Percentiles rank a stretch among this genome's conserved stretches.
Conservation (phyloP, 768 basidiomycete genomes). For the Hortiboletus campestris region DNA sequence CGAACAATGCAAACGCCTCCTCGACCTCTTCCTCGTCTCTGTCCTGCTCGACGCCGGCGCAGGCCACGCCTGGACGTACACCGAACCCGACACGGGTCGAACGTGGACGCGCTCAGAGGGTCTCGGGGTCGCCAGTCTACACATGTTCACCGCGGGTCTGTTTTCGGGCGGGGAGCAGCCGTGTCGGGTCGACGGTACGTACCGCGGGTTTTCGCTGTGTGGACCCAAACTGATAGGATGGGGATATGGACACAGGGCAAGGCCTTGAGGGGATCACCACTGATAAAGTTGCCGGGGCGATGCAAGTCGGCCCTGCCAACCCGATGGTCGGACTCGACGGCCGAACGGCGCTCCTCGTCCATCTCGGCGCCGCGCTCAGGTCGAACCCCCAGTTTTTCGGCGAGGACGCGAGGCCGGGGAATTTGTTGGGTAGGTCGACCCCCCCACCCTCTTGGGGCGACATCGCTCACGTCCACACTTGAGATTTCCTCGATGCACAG, state of each 20-base stretch:
- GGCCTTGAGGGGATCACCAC: constrained; percentile 66
- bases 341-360: constrained; percentile 71
- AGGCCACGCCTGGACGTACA: constrained; percentile 77
- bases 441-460: no score
- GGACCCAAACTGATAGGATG: no score
- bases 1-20: constrained; percentile 68
- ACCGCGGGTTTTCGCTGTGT: no score
- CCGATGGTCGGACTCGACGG: constrained; percentile 92
- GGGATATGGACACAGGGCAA: constrained; percentile 61
- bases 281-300: constrained; percentile 56
- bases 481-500: constrained; percentile 65
- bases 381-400: constrained; percentile 71
- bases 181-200: constrained; percentile 76
- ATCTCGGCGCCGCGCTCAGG: constrained; percentile 69
- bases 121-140: constrained; percentile 82
- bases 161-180: constrained; percentile 72
- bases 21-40: constrained; percentile 89
- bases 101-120: constrained; percentile 73
- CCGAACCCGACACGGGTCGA: constrained; percentile 52
- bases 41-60: constrained; percentile 96
- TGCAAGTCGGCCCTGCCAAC: constrained; percentile 79
- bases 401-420: constrained; percentile 70
- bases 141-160: constrained; percentile 83
- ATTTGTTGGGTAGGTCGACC: constrained; percentile 59
- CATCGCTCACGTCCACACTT: not conserved